phyloP scores from a whole-genome alignment of 306 rosid genomes.

The Carpinus viminea region DNA sequence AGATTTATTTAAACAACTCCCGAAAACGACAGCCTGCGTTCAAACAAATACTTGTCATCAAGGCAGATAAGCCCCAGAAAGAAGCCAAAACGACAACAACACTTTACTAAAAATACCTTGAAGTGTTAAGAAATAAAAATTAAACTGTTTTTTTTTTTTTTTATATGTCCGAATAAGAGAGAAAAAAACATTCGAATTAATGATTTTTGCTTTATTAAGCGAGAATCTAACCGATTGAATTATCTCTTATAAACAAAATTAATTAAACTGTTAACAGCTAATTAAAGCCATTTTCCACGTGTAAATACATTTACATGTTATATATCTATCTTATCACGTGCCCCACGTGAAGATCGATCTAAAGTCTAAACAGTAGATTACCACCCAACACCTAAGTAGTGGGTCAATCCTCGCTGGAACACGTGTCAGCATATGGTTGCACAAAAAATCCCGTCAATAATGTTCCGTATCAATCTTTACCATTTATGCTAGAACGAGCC shows the following conservation, averaged over 20 bases:
- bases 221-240: no score
- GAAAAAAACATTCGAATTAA: no score
- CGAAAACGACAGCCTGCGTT: neutral
- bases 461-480: neutral
- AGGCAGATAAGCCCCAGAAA: neutral
- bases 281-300: no score
- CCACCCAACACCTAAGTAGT: neutral
- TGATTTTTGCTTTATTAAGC: no score
- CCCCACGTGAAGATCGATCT: neutral
- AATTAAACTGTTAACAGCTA: no score
- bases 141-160: no score
- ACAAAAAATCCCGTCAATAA: neutral
- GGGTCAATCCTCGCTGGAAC: conserved; percentile 3
- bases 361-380: neutral
- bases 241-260: no score
- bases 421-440: neutral
- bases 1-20: neutral
- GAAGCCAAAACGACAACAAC: conserved; percentile 9
- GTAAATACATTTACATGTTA: no score
- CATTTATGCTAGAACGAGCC: neutral
- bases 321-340: neutral
- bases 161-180: no score
- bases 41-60: neutral
- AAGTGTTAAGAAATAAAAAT: no score
- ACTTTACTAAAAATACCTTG: neutral